Conservation (phyloP, 306 rosid species). For the Begonia peltatifolia region DNA sequence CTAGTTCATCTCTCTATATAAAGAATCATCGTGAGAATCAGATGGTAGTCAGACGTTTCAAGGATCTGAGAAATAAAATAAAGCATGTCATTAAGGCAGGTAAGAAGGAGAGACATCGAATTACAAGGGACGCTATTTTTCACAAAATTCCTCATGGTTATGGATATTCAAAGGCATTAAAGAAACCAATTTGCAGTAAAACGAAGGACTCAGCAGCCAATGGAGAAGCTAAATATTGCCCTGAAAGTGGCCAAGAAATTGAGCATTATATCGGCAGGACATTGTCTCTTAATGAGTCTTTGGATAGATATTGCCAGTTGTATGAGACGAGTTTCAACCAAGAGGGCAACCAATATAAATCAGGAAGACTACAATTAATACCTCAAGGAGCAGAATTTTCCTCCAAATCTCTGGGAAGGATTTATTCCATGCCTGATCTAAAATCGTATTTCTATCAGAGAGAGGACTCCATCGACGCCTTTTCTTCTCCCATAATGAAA, state of each 20-base stretch:
- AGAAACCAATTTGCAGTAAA: conserved; percentile 16
- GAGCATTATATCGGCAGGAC: conserved; percentile 31
- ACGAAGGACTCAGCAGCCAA: conserved; percentile 6
- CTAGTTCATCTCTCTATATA: neutral
- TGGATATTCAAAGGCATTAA: conserved; percentile 17
- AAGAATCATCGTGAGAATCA: conserved; percentile 13
- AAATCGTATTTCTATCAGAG: conserved; percentile 21
- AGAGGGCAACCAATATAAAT: conserved; percentile 20
- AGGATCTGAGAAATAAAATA: conserved; percentile 45
- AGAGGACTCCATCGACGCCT: conserved; percentile 22
- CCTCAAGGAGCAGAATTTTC: conserved; percentile 15
- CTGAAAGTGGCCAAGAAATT: conserved; percentile 8
- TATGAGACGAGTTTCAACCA: conserved; percentile 34
- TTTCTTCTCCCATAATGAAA: conserved; percentile 14
- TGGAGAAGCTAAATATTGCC: conserved; percentile 22
- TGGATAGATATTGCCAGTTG: conserved; percentile 38
- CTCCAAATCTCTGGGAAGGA: conserved; percentile 35
- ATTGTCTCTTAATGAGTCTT: conserved; percentile 40
- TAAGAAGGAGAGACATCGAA: conserved; percentile 35
- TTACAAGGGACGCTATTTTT: conserved; percentile 52
- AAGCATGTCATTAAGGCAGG: conserved; percentile 40
- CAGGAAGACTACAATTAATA: conserved; percentile 26
- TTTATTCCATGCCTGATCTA: conserved; percentile 49
- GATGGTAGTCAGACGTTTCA: conserved; percentile 25
- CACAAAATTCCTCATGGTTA: conserved; percentile 61